Percentiles rank a stretch among this genome's conserved stretches.
Conservation (phyloP, 139 green algal genomes). For the Chlorella ohadii region DNA sequence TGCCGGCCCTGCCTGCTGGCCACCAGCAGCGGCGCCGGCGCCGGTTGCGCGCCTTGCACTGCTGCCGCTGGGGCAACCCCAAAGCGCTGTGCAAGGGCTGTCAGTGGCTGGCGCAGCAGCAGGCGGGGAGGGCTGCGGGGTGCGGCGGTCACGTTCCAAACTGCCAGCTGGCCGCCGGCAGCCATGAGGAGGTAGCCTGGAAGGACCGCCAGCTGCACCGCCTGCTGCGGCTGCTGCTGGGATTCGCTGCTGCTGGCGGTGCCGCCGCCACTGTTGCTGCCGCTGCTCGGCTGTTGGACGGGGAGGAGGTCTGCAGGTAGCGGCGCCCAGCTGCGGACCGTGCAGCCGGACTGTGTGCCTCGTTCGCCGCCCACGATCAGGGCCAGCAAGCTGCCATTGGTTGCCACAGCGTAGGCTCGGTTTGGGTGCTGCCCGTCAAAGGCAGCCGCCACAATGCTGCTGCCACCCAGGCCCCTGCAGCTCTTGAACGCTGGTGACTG, state of each 20-base stretch:
- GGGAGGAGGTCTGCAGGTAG: not conserved
- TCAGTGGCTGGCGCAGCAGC: slow-evolving; percentile 11
- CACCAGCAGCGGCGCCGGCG: slow-evolving; percentile 1
- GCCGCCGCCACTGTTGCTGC: not conserved
- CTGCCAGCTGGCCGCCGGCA: not conserved
- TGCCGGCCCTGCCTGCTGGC: not conserved
- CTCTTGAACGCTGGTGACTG: not conserved
- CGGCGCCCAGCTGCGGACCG: not conserved
- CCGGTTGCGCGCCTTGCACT: not conserved
- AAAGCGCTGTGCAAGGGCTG: not conserved
- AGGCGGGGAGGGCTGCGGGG: not conserved
- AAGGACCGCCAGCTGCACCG: not conserved
- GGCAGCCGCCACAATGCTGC: slow-evolving; percentile 41
- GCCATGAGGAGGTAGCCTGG: slow-evolving; percentile 31
- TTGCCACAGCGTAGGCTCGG: slow-evolving; percentile 43
- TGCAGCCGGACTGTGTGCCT: not conserved
- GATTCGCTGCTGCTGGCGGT: not conserved
- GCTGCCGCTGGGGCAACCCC: not conserved
- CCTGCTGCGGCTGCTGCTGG: not conserved
- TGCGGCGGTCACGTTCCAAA: slow-evolving; percentile 26
- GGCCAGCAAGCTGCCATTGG: slow-evolving; percentile 35
- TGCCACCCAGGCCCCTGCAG: slow-evolving; percentile 41
- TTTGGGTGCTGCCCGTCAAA: slow-evolving; percentile 46
- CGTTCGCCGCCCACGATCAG: slow-evolving; percentile 29
- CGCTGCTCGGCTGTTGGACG: not conserved